These are phyloP conservation scores for Fusarium verticillioides DNA, from an alignment of 2,329 filamentous ascomycete genomes.

Conservation along the genomic window DNA sequence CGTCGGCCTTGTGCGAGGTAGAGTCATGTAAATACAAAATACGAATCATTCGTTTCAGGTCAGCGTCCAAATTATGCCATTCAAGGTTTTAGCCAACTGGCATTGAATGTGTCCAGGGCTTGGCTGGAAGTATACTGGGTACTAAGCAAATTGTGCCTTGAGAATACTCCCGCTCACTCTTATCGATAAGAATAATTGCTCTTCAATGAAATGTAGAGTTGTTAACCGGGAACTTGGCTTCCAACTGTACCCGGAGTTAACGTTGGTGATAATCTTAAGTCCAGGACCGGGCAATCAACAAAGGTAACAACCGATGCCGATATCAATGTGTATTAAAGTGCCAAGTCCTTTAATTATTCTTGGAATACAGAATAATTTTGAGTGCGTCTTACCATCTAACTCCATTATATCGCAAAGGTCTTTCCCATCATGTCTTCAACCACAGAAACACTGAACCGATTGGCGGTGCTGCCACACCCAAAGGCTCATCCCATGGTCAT, in stretches of 20 bases:
- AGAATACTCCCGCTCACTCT: background rate
- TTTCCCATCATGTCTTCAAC: background rate
- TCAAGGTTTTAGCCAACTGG: rapidly evolving
- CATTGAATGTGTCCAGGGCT: no score
- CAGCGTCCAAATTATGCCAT: rapidly evolving
- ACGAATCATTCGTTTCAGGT: rapidly evolving
- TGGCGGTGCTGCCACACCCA: background rate
- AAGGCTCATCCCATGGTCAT: background rate
- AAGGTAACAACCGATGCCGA: background rate
- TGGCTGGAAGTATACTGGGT: no score
- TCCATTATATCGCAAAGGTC: rapidly evolving
- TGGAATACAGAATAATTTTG: no score
- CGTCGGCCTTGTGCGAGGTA: rapidly evolving
- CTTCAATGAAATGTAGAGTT: rapidly evolving
- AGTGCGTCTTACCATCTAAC: no score
- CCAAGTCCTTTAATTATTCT: rapidly evolving
- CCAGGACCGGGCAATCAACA: background rate
- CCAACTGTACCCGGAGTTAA: background rate
- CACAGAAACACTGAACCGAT: background rate
- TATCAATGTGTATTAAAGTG: background rate
- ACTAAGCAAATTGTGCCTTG: no score
- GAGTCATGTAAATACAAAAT: no score
- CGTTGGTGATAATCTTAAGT: background rate
- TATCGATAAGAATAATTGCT: rapidly evolving
- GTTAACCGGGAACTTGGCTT: rapidly evolving